These are phyloP conservation scores for Fusarium oxysporum DNA, from an alignment of 2,329 filamentous ascomycete genomes.

Conservation along the genomic window DNA sequence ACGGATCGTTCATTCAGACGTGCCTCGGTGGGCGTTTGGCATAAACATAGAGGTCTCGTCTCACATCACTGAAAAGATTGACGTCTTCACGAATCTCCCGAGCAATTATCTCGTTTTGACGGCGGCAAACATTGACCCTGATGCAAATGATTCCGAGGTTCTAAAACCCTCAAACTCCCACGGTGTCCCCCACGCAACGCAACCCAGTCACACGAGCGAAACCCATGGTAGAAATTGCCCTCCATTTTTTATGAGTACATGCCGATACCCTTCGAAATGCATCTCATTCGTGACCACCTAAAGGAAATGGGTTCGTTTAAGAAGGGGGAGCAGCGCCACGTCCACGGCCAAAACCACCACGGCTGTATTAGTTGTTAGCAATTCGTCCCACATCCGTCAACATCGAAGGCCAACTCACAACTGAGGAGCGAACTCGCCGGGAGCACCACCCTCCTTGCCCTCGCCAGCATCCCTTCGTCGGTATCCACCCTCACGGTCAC, in stretches of 20 bases:
- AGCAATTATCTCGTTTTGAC: constrained; percentile 51
- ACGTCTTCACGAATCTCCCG: constrained; percentile 46
- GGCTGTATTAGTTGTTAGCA: constrained; percentile 65
- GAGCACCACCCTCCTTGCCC: constrained; percentile 91
- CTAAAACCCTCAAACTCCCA: constrained; percentile 61
- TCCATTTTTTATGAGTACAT: constrained; percentile 62
- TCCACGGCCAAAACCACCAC: constrained; percentile 90
- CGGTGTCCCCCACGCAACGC: constrained; percentile 53
- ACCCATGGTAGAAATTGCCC: constrained; percentile 56
- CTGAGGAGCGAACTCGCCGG: constrained; percentile 90
- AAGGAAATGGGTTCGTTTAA: constrained; percentile 61
- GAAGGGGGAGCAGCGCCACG: constrained; percentile 80
- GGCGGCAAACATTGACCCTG: constrained; percentile 57
- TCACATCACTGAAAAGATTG: constrained; percentile 42
- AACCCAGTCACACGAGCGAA: constrained; percentile 54
- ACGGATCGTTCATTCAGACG: constrained; percentile 24
- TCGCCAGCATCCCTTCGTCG: constrained; percentile 87
- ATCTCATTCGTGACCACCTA: constrained; percentile 58
- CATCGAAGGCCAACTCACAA: constrained; percentile 70
- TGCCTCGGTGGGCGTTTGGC: constrained; percentile 20
- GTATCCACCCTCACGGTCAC: constrained; percentile 91
- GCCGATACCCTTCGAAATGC: constrained; percentile 58
- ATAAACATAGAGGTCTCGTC: constrained; percentile 31
- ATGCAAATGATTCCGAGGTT: constrained; percentile 64
- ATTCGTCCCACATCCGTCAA: constrained; percentile 4